Evolutionary conservation across 106 monocot genomes (phyloP).

Genomic region (Phalaenopsis aphrodite): DNA sequence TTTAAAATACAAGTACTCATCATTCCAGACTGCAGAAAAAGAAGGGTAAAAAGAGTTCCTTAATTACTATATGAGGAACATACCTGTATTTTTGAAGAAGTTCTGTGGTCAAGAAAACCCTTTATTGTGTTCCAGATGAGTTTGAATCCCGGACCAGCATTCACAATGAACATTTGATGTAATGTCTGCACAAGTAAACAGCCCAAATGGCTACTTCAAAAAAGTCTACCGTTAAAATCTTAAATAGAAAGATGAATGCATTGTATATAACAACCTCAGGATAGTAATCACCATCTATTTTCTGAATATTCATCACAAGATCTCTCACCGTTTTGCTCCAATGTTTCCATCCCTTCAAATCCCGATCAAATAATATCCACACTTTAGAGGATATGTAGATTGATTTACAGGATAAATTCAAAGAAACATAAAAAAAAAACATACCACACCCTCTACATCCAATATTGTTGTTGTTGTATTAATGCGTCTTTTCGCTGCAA

Average conservation of each 20-base stretch:
- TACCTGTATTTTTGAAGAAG: slow-evolving; percentile 87
- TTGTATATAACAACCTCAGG: slow-evolving; percentile 53
- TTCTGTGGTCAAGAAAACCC: slow-evolving; percentile 86
- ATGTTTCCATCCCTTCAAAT: slow-evolving; percentile 65
- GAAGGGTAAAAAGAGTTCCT: neutral
- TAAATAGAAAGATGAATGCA: neutral
- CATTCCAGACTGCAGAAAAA: neutral
- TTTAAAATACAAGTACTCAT: neutral
- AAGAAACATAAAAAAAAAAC: slow-evolving; percentile 9
- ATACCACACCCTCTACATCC: slow-evolving; percentile 92
- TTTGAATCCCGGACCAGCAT: slow-evolving; percentile 88
- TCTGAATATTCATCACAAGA: slow-evolving; percentile 64
- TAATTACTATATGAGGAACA: neutral
- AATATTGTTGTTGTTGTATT: slow-evolving; percentile 85
- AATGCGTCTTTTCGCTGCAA: slow-evolving; percentile 77
- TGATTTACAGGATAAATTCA: neutral
- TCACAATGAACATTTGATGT: slow-evolving; percentile 98
- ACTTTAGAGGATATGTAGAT: neutral
- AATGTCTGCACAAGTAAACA: slow-evolving; percentile 44
- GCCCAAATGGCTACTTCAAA: neutral
- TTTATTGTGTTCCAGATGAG: slow-evolving; percentile 93
- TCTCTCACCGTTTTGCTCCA: slow-evolving; percentile 71
- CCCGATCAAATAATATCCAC: neutral
- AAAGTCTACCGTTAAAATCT: neutral
- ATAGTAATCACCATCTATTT: slow-evolving; percentile 90